A percentile compares a stretch with the other conserved stretches of the same genome.
These are phyloP conservation scores for Aureoboletus auriporus DNA, from an alignment of 768 basidiomycete species.

Conservation along the genomic window DNA sequence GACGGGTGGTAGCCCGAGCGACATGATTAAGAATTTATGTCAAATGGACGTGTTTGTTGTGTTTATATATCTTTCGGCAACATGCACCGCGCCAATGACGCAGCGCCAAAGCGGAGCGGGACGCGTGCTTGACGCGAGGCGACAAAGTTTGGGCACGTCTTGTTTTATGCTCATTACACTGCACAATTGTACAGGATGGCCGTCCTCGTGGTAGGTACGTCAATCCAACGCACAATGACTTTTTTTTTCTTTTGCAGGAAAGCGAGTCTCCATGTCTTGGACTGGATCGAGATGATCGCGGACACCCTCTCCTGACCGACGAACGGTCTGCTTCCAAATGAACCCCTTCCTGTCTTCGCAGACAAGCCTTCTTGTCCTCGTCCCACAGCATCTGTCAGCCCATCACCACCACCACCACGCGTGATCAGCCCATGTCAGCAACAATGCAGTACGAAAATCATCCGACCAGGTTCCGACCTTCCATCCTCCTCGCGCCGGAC, in stretches of 20 bases:
- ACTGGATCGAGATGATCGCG: constrained; percentile 15
- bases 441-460: constrained; percentile 1
- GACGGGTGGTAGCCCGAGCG: constrained; percentile 56
- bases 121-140: constrained; percentile 1
- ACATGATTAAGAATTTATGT: constrained; percentile 12
- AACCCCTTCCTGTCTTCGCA: constrained; percentile 3
- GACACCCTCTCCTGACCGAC: too few species aligned
- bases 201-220: background rate
- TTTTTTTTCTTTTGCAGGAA: too few species aligned
- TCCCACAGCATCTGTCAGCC: constrained; percentile 11
- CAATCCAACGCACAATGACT: background rate
- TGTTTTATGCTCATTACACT: too few species aligned
- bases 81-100: background rate
- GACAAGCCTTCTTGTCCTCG: constrained; percentile 4
- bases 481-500: constrained; percentile 16
- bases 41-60: background rate
- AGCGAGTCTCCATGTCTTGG: too few species aligned
- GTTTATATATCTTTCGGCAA: background rate
- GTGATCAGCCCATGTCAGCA: constrained; percentile 13
- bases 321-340: constrained; percentile 22
- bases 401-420: constrained; percentile 5
- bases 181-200: constrained; percentile 11
- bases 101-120: background rate
- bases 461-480: constrained; percentile 6
- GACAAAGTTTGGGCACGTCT: background rate